Evolutionary conservation across 1,284 basidiomycete genomes (phyloP), one percentile per base, ranked within the genome.

Genomic region (Melampsora larici-populina): DNA sequence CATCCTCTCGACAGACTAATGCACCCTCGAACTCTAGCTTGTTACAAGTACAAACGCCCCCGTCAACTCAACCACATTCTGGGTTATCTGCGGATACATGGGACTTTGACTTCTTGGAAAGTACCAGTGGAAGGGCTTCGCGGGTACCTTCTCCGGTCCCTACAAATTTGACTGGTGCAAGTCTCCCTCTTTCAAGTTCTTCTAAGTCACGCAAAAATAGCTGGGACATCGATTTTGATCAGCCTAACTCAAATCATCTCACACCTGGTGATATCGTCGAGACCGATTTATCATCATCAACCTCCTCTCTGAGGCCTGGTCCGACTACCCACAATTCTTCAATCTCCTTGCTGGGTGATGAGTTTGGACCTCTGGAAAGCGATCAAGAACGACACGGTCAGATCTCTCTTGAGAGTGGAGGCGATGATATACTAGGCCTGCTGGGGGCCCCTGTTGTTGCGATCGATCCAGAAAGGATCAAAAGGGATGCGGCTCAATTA

Each of bases 171-270:
- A 48, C 17, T 36, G 43, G n/a, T 49, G 66, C 64, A 21, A 40
- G 40, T 55, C 72, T 31, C 21, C 49, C 46, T 49, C 43, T 46
- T 46, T 46, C 43, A 11, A 15, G 43, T 17, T 67, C 72, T 36
- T 75, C 65, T n/a, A 13, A 60, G 49, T 66, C 63, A 18, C 55
- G 55, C 29, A 60, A 60, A 60, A 60, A 60, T 29, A 60, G 55
- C 51, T 75, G 72, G 72, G 64, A 75, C 66, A 58, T 75, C 31
- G 72, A 75, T 33, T 29, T 75, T 18, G 72, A 75, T 55, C 46
- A 66, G 36, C 60, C 62, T 33, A 43, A 49, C 21, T 17, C 26
- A 2, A 17, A 43, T 29, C n/a, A 43, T 11, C 26, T 17, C 24
- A 13, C 43, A 33, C 24, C 7, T 48, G 4, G 24, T 33, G 9